Base-by-base conservation (phyloP, 805 yeast genomes). In the Metschnikowia kunwiensis region DNA sequence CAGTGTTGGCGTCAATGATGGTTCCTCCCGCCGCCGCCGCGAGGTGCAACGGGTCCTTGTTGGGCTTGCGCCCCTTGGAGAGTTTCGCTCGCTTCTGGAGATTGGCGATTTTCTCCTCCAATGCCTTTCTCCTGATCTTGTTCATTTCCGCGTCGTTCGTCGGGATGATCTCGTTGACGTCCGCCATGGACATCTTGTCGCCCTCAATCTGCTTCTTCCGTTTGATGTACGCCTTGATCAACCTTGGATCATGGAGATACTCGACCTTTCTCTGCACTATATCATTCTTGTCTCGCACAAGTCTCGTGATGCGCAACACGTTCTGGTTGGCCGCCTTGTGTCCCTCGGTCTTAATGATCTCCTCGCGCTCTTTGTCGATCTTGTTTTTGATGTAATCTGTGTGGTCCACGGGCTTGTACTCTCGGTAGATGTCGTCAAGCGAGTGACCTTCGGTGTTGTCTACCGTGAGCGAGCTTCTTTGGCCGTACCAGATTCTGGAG, bases 131-230 rank as follows among this genome's bases (percentile, higher is more conserved):
- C 38, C 84, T 77, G 53, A 87, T 78, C 54, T 75, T 76, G 58
- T 88, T 86, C 52, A 81, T 80, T 53, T 88, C 96, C 24, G 80
- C 84, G 49, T 89, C 95, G 53, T 83, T 81, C 1, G 94, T 84
- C 3, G 89, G 80, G 12, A 77, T 74, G 26, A 85, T 74, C 18
- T 82, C 83, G 43, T 83, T 93, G 5, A 82, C 78, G 30, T 81
- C 82, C 7, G 83, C 73, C 48, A 79, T 82, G 34, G 72, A 58
- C 51, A 68, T 50, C 43, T 60, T 50, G 32, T 68, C 71, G 34
- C 76, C 80, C 49, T 80, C 86, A 30, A 79, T 74, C 46, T 69
- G 75, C 53, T 80, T 81, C 58, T 83, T 77, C 14, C 84, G 77
- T 49, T 74, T 78, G 42, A 89, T 70, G 55, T 91, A 91, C 4